phyloP scores from a whole-genome alignment of 2,329 filamentous ascomycete genomes.

The Stagonosporopsis cucurbitacearum region DNA sequence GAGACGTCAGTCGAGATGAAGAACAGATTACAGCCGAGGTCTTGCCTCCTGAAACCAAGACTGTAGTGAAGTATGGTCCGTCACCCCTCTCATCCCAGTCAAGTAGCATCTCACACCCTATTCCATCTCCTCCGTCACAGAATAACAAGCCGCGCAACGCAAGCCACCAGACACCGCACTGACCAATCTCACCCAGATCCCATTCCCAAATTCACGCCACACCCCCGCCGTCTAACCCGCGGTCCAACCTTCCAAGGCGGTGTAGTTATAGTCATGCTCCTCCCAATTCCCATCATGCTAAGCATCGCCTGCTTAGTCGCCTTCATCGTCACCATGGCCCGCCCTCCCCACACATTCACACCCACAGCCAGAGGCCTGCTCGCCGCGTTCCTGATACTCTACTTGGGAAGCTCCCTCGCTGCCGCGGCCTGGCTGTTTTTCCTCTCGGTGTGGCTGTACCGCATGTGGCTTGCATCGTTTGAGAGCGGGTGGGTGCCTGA shows the following conservation, averaged over 20 bases:
- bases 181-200: neutral
- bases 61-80: neutral
- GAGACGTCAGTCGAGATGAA: neutral
- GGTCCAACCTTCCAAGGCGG: constrained; percentile 7
- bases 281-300: neutral
- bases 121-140: neutral
- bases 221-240: constrained; percentile 2
- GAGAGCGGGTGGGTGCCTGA: constrained; percentile 1
- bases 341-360: constrained; percentile 1
- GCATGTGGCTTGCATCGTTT: constrained; percentile 6
- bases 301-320: constrained; percentile 2
- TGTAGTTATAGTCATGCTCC: constrained; percentile 2
- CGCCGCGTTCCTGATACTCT: neutral
- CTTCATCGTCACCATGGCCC: constrained; percentile 7
- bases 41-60: neutral
- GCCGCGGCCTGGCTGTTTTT: constrained; percentile 2
- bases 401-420: neutral
- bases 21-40: neutral
- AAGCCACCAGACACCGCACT: neutral
- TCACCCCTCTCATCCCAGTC: neutral
- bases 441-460: constrained; percentile 3
- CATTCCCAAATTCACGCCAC: neutral
- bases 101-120: neutral
- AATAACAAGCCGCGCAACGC: neutral
- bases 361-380: neutral